A percentile compares a stretch with the other conserved stretches of the same genome.
Conservation (phyloP, 2,329 filamentous ascomycete genomes). For the Macrophomina pseudophaseolina region DNA sequence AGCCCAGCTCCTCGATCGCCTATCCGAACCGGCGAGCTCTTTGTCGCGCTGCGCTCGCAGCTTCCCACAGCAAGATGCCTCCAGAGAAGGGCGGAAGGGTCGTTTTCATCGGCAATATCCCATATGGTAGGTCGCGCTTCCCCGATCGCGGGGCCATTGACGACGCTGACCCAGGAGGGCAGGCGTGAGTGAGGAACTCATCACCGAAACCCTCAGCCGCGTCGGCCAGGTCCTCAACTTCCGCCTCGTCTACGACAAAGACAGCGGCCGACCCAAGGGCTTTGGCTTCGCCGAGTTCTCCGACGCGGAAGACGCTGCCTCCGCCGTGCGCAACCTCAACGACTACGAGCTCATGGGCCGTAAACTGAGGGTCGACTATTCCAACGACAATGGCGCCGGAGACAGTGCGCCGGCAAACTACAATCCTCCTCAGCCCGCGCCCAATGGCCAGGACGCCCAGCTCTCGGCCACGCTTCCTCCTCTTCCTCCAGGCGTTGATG, state of each 20-base stretch:
- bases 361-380: conserved; percentile 94
- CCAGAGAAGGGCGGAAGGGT: conserved; percentile 77
- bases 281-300: conserved; percentile 97
- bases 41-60: conserved; percentile 9
- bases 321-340: conserved; percentile 93
- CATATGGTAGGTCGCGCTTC: conserved; percentile 65
- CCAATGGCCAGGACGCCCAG: conserved; percentile 51
- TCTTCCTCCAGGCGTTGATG: conserved; percentile 81
- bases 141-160: background rate
- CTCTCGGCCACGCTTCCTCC: conserved; percentile 66
- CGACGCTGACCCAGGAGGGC: conserved; percentile 28
- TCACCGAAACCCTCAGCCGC: conserved; percentile 89
- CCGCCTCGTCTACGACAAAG: conserved; percentile 91
- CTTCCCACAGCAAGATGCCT: conserved; percentile 53
- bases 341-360: conserved; percentile 94
- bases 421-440: conserved; percentile 42
- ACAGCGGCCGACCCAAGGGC: conserved; percentile 92
- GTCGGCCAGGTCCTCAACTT: conserved; percentile 92
- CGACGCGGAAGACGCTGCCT: conserved; percentile 88
- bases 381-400: conserved; percentile 75
- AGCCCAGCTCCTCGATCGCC: background rate
- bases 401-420: conserved; percentile 53
- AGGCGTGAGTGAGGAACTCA: conserved; percentile 96
- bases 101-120: conserved; percentile 85
- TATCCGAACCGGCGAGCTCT: background rate